These are phyloP conservation scores for Fraxinus velutina DNA, from an alignment of 305 asterid genomes.

Conservation along the genomic window DNA sequence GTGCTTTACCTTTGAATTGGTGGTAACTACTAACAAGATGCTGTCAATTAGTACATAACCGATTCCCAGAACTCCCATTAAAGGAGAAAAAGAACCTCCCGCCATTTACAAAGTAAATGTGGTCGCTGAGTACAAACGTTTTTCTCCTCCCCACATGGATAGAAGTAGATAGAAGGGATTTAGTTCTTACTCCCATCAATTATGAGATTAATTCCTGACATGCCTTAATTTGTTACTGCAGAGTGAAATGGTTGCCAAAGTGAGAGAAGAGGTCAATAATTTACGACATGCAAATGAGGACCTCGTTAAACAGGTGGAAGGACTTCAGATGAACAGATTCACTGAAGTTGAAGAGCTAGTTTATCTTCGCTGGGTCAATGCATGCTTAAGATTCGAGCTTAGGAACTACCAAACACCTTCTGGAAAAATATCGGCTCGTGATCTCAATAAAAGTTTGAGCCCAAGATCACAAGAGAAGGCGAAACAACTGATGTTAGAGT, in stretches of 20 bases:
- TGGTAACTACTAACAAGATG: not conserved
- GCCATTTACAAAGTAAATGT: not conserved
- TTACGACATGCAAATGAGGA: slow-evolving; percentile 78
- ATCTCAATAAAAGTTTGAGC: slow-evolving; percentile 76
- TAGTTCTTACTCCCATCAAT: not conserved
- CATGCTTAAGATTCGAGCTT: slow-evolving; percentile 85
- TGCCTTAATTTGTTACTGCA: slow-evolving; percentile 32
- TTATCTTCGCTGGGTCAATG: slow-evolving; percentile 97
- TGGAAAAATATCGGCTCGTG: slow-evolving; percentile 84
- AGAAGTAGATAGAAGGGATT: not conserved
- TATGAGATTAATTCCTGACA: slow-evolving; percentile 14
- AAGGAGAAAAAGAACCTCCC: not conserved
- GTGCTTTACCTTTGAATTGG: not conserved
- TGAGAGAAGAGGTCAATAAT: slow-evolving; percentile 66
- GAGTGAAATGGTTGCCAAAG: slow-evolving; percentile 84
- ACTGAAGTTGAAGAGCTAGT: slow-evolving; percentile 98
- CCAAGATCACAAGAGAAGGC: slow-evolving; percentile 89
- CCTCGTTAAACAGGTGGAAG: slow-evolving; percentile 90
- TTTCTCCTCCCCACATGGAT: not conserved
- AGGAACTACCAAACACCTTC: slow-evolving; percentile 75
- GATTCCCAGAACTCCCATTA: not conserved
- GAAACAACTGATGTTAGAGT: slow-evolving; percentile 83
- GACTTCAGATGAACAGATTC: slow-evolving; percentile 93
- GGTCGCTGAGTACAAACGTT: not conserved
- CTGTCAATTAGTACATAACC: not conserved